Conservation (phyloP, 2,329 filamentous ascomycete genomes). For the Alternaria solani region DNA sequence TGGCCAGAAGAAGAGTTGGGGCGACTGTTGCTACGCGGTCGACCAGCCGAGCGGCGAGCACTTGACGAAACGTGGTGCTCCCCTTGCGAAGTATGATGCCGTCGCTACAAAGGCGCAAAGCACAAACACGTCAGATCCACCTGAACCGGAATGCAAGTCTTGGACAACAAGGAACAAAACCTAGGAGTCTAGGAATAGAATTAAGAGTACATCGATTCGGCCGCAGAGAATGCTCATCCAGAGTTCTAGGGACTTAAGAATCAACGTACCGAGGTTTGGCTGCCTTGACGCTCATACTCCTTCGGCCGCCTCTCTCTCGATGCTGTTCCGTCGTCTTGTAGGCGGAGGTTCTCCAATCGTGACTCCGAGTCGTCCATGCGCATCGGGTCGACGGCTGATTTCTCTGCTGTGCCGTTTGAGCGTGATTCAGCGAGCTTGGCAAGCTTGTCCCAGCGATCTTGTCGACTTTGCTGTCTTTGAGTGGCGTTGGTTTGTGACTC, state of each 20-base stretch:
- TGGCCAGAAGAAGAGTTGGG: slow-evolving; percentile 48
- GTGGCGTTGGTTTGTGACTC: slow-evolving; percentile 93
- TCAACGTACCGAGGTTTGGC: slow-evolving; percentile 55
- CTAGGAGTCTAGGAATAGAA: slow-evolving; percentile 51
- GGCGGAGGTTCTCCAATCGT: slow-evolving; percentile 87
- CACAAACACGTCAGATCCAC: slow-evolving; percentile 52
- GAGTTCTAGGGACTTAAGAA: slow-evolving; percentile 53
- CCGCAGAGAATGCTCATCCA: slow-evolving; percentile 49
- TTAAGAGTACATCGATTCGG: slow-evolving; percentile 54
- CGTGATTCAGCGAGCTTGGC: slow-evolving; percentile 79
- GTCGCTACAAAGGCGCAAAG: slow-evolving; percentile 50
- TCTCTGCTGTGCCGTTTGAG: slow-evolving; percentile 58
- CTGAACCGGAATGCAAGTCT: slow-evolving; percentile 47
- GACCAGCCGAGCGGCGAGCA: slow-evolving; percentile 45
- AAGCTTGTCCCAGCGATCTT: slow-evolving; percentile 89
- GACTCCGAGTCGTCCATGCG: slow-evolving; percentile 77
- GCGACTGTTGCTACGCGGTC: slow-evolving; percentile 52
- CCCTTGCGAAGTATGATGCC: slow-evolving; percentile 48
- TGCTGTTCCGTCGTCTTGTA: slow-evolving; percentile 74
- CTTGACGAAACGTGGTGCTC: slow-evolving; percentile 43
- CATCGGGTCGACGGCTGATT: slow-evolving; percentile 53
- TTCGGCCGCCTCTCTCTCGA: slow-evolving; percentile 50
- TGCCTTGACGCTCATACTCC: slow-evolving; percentile 51
- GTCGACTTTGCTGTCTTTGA: slow-evolving; percentile 80
- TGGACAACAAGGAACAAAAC: slow-evolving; percentile 42